These are phyloP conservation scores for Russula sp. DNA, from an alignment of 768 basidiomycete species.

Conservation along the genomic window DNA sequence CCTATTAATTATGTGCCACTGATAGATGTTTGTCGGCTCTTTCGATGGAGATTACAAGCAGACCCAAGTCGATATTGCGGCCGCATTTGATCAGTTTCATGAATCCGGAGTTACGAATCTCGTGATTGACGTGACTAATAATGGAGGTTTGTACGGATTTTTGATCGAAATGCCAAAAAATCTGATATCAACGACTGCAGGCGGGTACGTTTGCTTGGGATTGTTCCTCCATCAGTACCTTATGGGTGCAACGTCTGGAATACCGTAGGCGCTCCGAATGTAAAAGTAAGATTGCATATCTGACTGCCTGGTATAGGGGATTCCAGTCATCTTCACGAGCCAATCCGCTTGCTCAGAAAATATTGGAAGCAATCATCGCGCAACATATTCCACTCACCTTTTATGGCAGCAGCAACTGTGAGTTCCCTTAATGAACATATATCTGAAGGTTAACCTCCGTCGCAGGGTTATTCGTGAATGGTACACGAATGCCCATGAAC, in stretches of 20 bases:
- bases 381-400: constrained; percentile 44
- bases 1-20: constrained; percentile 8
- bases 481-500: constrained; percentile 31
- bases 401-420: constrained; percentile 56
- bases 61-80: constrained; percentile 52
- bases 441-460: neutral
- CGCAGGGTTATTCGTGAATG: constrained; percentile 37
- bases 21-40: constrained; percentile 59
- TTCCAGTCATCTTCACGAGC: constrained; percentile 55
- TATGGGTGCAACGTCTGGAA: constrained; percentile 48
- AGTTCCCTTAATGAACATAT: constrained; percentile 23
- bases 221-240: constrained; percentile 59
- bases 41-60: constrained; percentile 50
- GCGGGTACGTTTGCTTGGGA: constrained; percentile 61
- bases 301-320: constrained; percentile 40
- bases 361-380: constrained; percentile 51
- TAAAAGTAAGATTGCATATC: neutral
- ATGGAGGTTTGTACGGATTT: constrained; percentile 47
- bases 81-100: constrained; percentile 48
- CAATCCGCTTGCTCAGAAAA: constrained; percentile 57
- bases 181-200: constrained; percentile 29
- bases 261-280: constrained; percentile 43
- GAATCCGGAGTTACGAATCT: constrained; percentile 48
- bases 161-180: too few species aligned
- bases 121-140: constrained; percentile 59